Percentiles rank a stretch among this genome's conserved stretches.
Evolutionary conservation across 768 basidiomycete genomes (phyloP).

Genomic region (Boletus rex-veris): DNA sequence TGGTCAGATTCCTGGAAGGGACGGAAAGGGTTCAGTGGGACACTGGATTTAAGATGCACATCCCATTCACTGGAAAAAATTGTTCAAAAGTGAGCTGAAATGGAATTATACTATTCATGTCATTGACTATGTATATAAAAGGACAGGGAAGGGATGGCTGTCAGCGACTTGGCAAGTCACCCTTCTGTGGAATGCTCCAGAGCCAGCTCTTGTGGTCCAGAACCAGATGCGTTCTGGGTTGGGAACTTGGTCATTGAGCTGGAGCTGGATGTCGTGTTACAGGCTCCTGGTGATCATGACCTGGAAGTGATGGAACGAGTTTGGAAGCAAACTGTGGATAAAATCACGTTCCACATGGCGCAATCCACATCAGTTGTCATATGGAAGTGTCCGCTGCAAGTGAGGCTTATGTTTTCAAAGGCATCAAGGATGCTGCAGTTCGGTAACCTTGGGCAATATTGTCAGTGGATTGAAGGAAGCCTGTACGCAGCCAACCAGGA

Average conservation of each 20-base stretch:
- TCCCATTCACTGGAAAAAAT: too few relatives aligned
- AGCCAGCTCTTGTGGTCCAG: background rate
- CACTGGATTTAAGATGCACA: too few relatives aligned
- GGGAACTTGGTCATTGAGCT: background rate
- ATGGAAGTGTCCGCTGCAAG: background rate
- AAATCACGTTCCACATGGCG: background rate
- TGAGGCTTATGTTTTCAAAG: background rate
- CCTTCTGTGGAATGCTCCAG: background rate
- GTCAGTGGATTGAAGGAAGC: background rate
- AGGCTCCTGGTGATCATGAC: background rate
- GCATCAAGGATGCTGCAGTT: background rate
- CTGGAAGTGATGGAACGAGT: too few relatives aligned
- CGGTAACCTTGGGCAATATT: background rate
- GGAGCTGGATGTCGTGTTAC: background rate
- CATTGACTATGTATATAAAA: too few relatives aligned
- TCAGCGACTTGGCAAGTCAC: background rate
- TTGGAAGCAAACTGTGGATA: too few relatives aligned
- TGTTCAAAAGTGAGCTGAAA: too few relatives aligned
- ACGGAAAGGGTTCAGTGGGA: too few relatives aligned
- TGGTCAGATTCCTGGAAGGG: too few relatives aligned
- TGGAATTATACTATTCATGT: too few relatives aligned
- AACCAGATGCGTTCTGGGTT: background rate
- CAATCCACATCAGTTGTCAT: background rate
- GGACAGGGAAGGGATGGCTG: too few relatives aligned
- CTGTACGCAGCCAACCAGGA: background rate